Conservation (phyloP, 768 basidiomycete genomes). For the Baorangia bicolor region DNA sequence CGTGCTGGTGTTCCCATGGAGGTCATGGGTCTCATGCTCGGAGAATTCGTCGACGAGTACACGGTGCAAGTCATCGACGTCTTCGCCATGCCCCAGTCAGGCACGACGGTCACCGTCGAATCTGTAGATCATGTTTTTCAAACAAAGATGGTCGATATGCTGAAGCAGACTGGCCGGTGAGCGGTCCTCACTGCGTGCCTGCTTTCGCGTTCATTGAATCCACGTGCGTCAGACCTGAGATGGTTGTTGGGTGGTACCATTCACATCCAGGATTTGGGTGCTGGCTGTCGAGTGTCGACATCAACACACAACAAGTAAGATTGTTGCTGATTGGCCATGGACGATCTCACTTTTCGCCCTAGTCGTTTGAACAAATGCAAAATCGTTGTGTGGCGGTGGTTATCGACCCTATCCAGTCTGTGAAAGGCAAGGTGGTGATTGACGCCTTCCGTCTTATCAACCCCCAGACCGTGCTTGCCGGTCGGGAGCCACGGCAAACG, state of each 20-base stretch:
- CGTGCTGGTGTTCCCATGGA: constrained; percentile 99
- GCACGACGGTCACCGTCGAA: constrained; percentile 96
- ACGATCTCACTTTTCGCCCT: constrained; percentile 14
- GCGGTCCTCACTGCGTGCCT: constrained; percentile 27
- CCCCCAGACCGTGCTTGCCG: constrained; percentile 84
- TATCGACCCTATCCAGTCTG: constrained; percentile 97
- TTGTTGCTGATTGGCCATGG: neutral
- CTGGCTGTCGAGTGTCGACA: constrained; percentile 98
- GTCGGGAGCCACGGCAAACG: constrained; percentile 94
- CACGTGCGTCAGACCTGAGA: constrained; percentile 69
- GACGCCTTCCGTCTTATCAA: constrained; percentile 98
- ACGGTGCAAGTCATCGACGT: constrained; percentile 93
- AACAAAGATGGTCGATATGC: constrained; percentile 96
- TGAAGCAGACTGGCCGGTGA: constrained; percentile 97
- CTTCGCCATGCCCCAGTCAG: constrained; percentile 98
- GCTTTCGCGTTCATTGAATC: constrained; percentile 2
- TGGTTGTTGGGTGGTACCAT: constrained; percentile 99
- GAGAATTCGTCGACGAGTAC: constrained; percentile 98
- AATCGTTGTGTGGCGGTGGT: constrained; percentile 95
- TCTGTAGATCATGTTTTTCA: constrained; percentile 99
- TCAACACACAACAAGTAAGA: constrained; percentile 93
- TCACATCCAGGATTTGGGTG: constrained; percentile 99
- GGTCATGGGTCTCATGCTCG: constrained; percentile 98
- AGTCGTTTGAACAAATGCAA: constrained; percentile 97
- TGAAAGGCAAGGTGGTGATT: constrained; percentile 98